A percentile compares a stretch with the other conserved stretches of the same genome.
Evolutionary conservation across 208 protist genomes (phyloP).

Genomic region (Leishmania braziliensis): DNA sequence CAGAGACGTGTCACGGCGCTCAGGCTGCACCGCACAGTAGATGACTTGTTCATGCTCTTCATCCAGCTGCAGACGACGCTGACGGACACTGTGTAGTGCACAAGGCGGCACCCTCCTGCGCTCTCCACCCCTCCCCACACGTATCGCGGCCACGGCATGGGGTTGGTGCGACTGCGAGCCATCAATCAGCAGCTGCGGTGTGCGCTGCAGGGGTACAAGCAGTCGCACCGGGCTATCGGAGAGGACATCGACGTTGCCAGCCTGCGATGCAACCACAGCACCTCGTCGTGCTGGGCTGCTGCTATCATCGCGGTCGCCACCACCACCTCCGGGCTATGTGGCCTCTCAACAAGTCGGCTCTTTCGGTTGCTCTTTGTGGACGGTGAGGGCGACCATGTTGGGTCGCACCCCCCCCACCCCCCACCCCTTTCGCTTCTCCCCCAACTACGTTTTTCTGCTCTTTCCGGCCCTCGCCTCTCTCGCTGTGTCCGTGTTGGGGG

Average conservation of each 20-base stretch:
- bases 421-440: background rate
- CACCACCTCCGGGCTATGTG: slow-evolving; percentile 11
- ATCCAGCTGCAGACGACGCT: slow-evolving; percentile 26
- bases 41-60: slow-evolving; percentile 23
- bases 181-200: slow-evolving; percentile 30
- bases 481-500: background rate
- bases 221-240: background rate
- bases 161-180: slow-evolving; percentile 22
- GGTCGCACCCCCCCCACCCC: background rate
- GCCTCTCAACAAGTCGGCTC: background rate
- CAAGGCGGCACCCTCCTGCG: slow-evolving; percentile 13
- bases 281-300: background rate
- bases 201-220: slow-evolving; percentile 23
- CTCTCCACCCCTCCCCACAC: slow-evolving; percentile 19
- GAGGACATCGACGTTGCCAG: background rate
- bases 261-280: background rate
- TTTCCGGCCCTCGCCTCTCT: background rate
- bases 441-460: background rate
- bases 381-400: background rate
- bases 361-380: slow-evolving; percentile 11
- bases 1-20: background rate
- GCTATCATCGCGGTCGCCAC: background rate
- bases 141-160: slow-evolving; percentile 10
- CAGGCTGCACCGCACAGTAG: slow-evolving; percentile 19
- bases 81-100: slow-evolving; percentile 18